Evolutionary conservation across 306 rosid genomes (phyloP).

Genomic region (Hippophae rhamnoides): DNA sequence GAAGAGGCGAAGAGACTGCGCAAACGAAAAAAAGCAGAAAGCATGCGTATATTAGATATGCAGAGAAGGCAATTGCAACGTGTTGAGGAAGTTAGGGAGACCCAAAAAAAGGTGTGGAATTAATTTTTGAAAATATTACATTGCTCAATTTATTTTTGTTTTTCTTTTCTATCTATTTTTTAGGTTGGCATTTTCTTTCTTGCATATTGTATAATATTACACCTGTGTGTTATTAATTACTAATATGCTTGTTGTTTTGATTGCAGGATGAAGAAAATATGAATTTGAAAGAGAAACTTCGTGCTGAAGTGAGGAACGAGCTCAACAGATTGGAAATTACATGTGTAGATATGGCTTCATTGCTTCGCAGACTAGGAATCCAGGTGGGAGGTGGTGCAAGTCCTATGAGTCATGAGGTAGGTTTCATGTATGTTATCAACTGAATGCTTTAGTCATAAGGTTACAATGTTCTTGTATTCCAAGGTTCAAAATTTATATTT

Average conservation of each 20-base stretch:
- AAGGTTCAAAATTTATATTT: too few species aligned
- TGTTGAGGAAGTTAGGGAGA: constrained; percentile 82
- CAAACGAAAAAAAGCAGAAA: constrained; percentile 75
- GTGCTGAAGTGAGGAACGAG: constrained; percentile 54
- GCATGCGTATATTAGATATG: constrained; percentile 52
- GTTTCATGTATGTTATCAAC: too few species aligned
- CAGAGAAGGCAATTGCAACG: constrained; percentile 81
- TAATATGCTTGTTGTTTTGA: too few species aligned
- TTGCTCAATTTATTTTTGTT: too few species aligned
- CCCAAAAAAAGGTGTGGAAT: constrained; percentile 74
- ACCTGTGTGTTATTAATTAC: too few species aligned
- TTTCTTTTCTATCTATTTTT: too few species aligned
- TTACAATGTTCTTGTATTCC: too few species aligned
- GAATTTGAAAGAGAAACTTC: constrained; percentile 70
- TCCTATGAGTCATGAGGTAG: constrained; percentile 42
- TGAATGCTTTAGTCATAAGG: too few species aligned
- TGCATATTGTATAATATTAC: too few species aligned
- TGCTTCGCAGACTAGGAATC: constrained; percentile 83
- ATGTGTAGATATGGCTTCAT: constrained; percentile 61
- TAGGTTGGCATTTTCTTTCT: too few species aligned
- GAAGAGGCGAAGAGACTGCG: constrained; percentile 80
- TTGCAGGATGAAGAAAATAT: constrained; percentile 67
- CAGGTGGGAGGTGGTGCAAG: constrained; percentile 39
- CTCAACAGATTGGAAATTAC: constrained; percentile 52
- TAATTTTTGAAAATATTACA: neutral